Evolutionary conservation across 306 rosid genomes (phyloP).

Genomic region (Quercus suber): DNA sequence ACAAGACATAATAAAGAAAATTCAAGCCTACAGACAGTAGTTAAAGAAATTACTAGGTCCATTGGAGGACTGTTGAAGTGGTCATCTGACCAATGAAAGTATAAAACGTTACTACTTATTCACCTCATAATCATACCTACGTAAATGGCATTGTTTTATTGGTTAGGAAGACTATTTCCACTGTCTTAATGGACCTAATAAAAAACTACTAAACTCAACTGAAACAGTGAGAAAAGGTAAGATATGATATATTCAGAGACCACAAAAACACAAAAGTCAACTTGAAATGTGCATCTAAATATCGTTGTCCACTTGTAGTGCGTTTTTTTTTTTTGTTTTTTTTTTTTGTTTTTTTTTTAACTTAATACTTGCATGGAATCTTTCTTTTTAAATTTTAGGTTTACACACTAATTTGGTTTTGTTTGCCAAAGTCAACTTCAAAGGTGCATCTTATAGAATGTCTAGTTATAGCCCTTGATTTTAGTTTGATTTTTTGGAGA

Average conservation of each 20-base stretch:
- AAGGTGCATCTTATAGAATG: slow-evolving; percentile 13
- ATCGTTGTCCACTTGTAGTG: background rate
- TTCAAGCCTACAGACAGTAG: too few relatives aligned
- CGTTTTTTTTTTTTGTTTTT: background rate
- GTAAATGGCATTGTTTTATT: too few relatives aligned
- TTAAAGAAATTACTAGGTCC: too few relatives aligned
- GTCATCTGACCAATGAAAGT: too few relatives aligned
- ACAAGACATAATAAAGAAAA: background rate
- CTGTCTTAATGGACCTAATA: too few relatives aligned
- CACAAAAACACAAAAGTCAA: background rate
- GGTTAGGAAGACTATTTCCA: accelerated
- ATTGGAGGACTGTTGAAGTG: accelerated
- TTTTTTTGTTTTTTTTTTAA: background rate
- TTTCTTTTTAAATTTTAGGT: background rate
- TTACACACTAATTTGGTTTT: slow-evolving; percentile 1
- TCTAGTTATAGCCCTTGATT: slow-evolving; percentile 8
- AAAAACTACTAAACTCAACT: too few relatives aligned
- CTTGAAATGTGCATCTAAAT: slow-evolving; percentile 6
- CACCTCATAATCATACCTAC: too few relatives aligned
- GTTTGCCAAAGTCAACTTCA: slow-evolving; percentile 11
- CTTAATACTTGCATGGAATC: background rate
- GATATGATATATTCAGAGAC: background rate
- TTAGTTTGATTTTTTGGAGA: background rate
- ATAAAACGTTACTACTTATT: too few relatives aligned
- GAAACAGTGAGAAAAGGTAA: background rate